Evolutionary conservation across 148 eudicot species (phyloP), one percentile per base, ranked within the genome.

Genomic region (Persicaria maculosa): DNA sequence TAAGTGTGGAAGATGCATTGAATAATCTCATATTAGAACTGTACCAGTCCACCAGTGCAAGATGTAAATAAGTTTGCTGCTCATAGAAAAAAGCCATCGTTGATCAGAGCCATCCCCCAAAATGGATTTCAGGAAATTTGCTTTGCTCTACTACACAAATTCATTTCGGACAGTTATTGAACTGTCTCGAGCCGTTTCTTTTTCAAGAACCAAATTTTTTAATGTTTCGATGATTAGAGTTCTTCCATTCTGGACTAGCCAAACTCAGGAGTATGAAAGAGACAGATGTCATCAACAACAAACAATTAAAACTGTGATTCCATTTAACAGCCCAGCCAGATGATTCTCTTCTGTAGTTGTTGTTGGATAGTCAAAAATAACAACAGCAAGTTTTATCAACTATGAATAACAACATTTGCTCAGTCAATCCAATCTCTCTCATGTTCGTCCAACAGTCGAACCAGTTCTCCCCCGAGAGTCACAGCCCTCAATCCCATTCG

Each of bases 31-130:
- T 47, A 45, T 70, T 17, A 45, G 15, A 70, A 9, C 36, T 46
- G 10, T 9, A 91, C 98, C 89, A 85, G 73, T 83, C 98, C 98
- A 80, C 98, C 98, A 45, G 95, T 88, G 79, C 98, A 93, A 79
- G 82, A 82, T 16, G 98, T 93, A 75, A 93, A 20, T 20, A 20
- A 20, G 22, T 20, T 20, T 20, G 22, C 22, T 20, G 22, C 22
- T 20, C 22, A 20, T 20, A 20, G 22, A 20, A 20, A 20, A 20
- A n/a, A n/a, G n/a, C n/a, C n/a, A 20, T 22, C 25, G 25, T 22
- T 22, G 25, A 22, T 22, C 25, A 22, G 25, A 22, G 25, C 25
- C 25, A 22, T 22, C 25, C 25, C 25, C 25, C 25, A 22, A 22
- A 22, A 22, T 22, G 25, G 25, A 22, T 22, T 22, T 22, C 25